These are phyloP conservation scores for Quercus bicolor DNA, from an alignment of 306 rosid species.

Conservation along the genomic window DNA sequence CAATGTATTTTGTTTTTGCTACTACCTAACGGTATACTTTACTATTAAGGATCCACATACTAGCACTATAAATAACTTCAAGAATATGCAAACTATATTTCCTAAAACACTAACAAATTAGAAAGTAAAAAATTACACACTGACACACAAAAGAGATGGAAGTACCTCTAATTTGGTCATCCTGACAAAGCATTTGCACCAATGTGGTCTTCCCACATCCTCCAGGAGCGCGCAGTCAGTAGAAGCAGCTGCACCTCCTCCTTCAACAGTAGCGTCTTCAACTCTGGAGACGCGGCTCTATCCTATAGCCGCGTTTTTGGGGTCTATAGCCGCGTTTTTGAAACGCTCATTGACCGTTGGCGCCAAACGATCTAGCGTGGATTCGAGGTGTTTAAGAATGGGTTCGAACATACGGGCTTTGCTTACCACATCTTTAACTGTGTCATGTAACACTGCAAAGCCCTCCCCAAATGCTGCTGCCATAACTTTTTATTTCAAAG, in stretches of 20 bases:
- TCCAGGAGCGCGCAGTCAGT: slow-evolving; percentile 42
- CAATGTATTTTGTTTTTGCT: neutral
- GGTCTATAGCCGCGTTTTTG: too few species aligned
- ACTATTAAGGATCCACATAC: neutral
- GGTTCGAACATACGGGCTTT: too few species aligned
- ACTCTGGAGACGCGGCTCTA: too few species aligned
- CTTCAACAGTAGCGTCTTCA: slow-evolving; percentile 35
- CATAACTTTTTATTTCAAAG: too few species aligned
- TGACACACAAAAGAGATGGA: neutral
- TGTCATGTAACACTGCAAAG: too few species aligned
- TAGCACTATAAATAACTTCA: neutral
- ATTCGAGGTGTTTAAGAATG: too few species aligned
- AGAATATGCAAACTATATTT: neutral
- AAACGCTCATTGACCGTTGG: neutral
- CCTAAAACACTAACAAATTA: neutral
- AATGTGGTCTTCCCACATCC: slow-evolving; percentile 61
- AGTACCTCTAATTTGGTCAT: slow-evolving; percentile 38
- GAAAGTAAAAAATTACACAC: neutral
- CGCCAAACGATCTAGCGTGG: too few species aligned
- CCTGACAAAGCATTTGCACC: slow-evolving; percentile 39
- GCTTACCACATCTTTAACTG: too few species aligned
- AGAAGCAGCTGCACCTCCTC: slow-evolving; percentile 12
- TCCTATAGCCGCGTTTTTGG: too few species aligned
- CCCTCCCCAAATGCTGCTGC: too few species aligned
- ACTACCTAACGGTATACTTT: neutral